Evolutionary conservation across 345 rosid species (phyloP), one percentile per base, ranked within the genome.

Genomic region (Hibiscus tridactylites): DNA sequence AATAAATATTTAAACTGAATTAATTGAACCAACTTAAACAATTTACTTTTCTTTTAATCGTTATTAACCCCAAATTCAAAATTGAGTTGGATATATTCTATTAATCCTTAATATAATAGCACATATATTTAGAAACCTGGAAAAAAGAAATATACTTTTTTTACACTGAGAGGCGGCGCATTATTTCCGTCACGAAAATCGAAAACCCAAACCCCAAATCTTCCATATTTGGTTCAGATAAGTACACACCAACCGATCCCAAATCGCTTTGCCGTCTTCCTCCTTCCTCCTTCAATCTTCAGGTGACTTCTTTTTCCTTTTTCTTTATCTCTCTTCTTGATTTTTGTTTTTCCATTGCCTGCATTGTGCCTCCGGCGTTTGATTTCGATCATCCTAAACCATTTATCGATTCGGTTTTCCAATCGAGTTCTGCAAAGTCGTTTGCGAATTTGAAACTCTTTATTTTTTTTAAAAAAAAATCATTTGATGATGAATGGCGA

Each of bases 151-250:
- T n/a, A 8, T 17, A 2, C 3, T 8, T 53, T 37, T 37, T 37
- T n/a, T 6, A 13, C 1, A 0, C 16, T 9, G 67, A 9, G 50
- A 39, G 50, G 39, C 39, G 50, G 37, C 39, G 70, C 70, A 66
- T 66, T 46, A 66, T 66, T 66, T 66, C 37, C 37, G 21, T 66
- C 70, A 47, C 11, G 46, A 39, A 39, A 39, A 39, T 8, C 70
- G 56, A 46, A 26, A 26, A 46, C 9, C 70, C 5, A 33, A 33
- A 61, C 5, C 46, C 47, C 24, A 11, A 37, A 11, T 5, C 53
- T 21, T 21, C 0, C 0, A 3, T 5, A 7, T 24, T 15, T 1
- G 54, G 15, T 66, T 47, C 56, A 31, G 31, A 33, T n/a, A 21
- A 57, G 24, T 53, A 15, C 2, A 15, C n/a, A 9, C 7, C 28